A percentile compares a stretch with the other conserved stretches of the same genome.
phyloP scores from a whole-genome alignment of 345 rosid species.

The Ceriops zippeliana region DNA sequence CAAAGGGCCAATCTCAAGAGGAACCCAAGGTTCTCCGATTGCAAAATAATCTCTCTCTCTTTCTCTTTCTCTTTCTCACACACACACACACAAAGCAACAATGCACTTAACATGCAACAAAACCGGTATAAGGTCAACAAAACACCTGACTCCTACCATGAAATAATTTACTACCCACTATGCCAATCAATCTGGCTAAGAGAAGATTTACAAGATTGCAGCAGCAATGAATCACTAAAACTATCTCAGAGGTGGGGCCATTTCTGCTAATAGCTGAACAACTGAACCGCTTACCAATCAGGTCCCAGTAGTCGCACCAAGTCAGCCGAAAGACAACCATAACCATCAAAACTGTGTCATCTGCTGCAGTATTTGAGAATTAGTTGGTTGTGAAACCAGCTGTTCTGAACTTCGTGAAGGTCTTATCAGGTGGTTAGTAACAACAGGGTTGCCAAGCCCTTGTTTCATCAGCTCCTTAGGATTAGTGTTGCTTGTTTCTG shows the following conservation, averaged over 20 bases:
- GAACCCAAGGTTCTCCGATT: background rate
- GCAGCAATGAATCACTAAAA: no score
- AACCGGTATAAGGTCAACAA: no score
- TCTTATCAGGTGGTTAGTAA: constrained; percentile 53
- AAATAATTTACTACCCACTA: no score
- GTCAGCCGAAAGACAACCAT: constrained; percentile 13
- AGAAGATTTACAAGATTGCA: no score
- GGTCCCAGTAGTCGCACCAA: constrained; percentile 4
- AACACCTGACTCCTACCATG: no score
- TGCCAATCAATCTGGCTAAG: no score
- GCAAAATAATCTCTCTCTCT: background rate
- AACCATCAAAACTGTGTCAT: constrained; percentile 64
- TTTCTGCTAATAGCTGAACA: background rate
- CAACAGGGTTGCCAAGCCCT: constrained; percentile 53
- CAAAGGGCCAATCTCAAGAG: background rate
- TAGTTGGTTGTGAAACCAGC: constrained; percentile 56
- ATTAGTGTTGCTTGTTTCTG: constrained; percentile 46
- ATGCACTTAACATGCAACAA: no score
- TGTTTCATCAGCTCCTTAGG: constrained; percentile 59
- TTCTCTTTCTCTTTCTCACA: background rate
- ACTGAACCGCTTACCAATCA: constrained; percentile 27
- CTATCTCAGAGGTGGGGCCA: no score
- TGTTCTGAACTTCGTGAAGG: constrained; percentile 82
- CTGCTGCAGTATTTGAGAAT: constrained; percentile 76
- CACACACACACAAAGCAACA: background rate